Evolutionary conservation across 805 yeast genomes (phyloP).

Genomic region (Ogataea polymorpha): DNA sequence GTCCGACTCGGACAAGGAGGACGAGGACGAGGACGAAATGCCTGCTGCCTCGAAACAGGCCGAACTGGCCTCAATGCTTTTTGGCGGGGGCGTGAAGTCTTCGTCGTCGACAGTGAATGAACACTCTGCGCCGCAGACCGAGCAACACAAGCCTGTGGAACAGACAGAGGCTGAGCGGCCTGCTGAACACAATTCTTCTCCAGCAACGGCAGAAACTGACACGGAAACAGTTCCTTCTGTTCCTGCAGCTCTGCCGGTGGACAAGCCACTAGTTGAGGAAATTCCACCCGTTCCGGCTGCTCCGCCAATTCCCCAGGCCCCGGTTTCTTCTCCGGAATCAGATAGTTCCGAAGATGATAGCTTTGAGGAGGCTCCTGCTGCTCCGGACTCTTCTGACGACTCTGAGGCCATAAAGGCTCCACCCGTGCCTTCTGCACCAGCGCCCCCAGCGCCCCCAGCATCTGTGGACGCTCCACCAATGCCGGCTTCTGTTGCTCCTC

Average conservation of each 20-base stretch:
- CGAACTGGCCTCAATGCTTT: constrained; percentile 50
- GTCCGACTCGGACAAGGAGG: constrained; percentile 40
- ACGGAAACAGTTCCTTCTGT: background rate
- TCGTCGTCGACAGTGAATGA: constrained; percentile 26
- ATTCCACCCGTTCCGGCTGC: constrained; percentile 16
- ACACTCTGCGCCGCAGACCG: constrained; percentile 15
- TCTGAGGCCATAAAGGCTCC: constrained; percentile 1
- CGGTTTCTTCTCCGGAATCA: constrained; percentile 10
- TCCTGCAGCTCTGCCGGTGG: constrained; percentile 7
- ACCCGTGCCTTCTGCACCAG: background rate
- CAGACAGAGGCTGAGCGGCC: too few species aligned
- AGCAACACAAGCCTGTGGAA: background rate
- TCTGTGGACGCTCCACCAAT: constrained; percentile 11
- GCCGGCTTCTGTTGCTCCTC: constrained; percentile 9
- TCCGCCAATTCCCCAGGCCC: constrained; percentile 14
- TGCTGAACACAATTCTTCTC: constrained; percentile 6
- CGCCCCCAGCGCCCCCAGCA: constrained; percentile 4
- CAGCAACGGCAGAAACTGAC: constrained; percentile 8
- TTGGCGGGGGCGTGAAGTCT: constrained; percentile 53
- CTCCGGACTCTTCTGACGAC: background rate
- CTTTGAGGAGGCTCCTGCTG: constrained; percentile 1
- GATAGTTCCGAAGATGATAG: too few species aligned
- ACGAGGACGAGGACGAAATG: constrained; percentile 45
- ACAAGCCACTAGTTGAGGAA: too few species aligned
- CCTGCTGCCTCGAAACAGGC: constrained; percentile 52